Conservation (phyloP, 2,329 filamentous ascomycete species). For the Phaeomoniella chlamydospora region DNA sequence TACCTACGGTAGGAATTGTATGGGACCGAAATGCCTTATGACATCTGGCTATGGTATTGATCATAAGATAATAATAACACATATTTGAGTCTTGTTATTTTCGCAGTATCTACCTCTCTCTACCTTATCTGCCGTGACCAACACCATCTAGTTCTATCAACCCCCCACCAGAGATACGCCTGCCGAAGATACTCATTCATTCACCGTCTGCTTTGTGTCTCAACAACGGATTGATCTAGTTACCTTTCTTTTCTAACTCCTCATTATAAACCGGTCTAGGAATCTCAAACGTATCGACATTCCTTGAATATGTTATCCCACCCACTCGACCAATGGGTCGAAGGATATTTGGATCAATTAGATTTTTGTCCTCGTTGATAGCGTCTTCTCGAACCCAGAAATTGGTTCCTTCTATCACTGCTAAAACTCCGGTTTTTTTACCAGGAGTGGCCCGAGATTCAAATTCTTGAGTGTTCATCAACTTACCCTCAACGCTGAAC, state of each 20-base stretch:
- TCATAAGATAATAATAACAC: too few species aligned
- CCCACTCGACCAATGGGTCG: conserved; percentile 66
- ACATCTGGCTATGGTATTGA: too few species aligned
- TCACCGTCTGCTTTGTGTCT: conserved; percentile 6
- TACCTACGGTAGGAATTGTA: too few species aligned
- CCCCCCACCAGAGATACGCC: too few species aligned
- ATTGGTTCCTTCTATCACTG: conserved; percentile 65
- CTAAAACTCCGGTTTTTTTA: conserved; percentile 60
- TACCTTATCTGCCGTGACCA: too few species aligned
- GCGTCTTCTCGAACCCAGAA: conserved; percentile 90
- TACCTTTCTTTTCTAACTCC: conserved; percentile 4
- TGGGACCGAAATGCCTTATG: too few species aligned
- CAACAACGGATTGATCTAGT: conserved; percentile 3
- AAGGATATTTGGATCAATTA: conserved; percentile 63
- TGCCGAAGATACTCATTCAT: too few species aligned
- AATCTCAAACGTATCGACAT: conserved; percentile 57
- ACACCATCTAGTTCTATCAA: too few species aligned
- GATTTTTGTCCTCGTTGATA: conserved; percentile 58
- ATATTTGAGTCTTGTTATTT: too few species aligned
- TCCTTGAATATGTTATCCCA: conserved; percentile 70
- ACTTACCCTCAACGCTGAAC: conserved; percentile 66
- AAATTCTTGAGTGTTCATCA: conserved; percentile 63
- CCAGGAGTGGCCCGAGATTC: conserved; percentile 56
- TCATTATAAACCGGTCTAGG: conserved; percentile 33
- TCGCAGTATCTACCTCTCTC: too few species aligned